Evolutionary conservation across 108 stramenopile species (phyloP).

Genomic region (Seminavis robusta): DNA sequence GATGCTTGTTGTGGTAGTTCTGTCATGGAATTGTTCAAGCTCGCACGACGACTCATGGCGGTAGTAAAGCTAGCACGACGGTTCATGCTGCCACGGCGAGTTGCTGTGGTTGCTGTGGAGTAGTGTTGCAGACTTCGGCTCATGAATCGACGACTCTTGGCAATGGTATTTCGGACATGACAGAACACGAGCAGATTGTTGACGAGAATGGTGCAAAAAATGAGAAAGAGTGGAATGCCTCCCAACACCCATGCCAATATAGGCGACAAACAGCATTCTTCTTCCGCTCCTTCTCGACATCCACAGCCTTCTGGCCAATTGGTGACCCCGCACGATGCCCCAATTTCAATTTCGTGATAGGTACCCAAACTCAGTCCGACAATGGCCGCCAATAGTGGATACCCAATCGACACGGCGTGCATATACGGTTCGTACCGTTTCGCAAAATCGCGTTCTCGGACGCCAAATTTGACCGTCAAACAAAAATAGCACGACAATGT

Average conservation of each 20-base stretch:
- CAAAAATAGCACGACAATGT: not conserved
- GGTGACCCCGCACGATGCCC: conserved; percentile 7
- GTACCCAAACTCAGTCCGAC: not conserved
- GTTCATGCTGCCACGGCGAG: too few relatives aligned
- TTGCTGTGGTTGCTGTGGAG: too few relatives aligned
- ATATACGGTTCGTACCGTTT: conserved; percentile 1
- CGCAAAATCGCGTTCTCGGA: not conserved
- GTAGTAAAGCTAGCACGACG: too few relatives aligned
- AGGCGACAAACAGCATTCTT: not conserved
- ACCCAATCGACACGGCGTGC: not conserved
- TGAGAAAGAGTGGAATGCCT: not conserved
- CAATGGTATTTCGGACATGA: not conserved
- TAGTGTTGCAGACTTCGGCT: too few relatives aligned
- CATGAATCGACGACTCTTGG: not conserved
- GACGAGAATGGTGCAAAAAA: not conserved
- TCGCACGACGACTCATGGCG: too few relatives aligned
- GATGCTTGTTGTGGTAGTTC: too few relatives aligned
- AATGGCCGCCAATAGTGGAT: not conserved
- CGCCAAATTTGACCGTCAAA: conserved; percentile 3
- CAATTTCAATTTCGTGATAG: conserved; percentile 1
- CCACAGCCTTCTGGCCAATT: too few relatives aligned
- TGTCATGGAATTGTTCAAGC: not conserved
- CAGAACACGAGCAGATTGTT: not conserved
- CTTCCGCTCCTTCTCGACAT: too few relatives aligned
- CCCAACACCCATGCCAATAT: not conserved